Conservation (phyloP, 805 yeast genomes). For the Candida gorgasii region DNA sequence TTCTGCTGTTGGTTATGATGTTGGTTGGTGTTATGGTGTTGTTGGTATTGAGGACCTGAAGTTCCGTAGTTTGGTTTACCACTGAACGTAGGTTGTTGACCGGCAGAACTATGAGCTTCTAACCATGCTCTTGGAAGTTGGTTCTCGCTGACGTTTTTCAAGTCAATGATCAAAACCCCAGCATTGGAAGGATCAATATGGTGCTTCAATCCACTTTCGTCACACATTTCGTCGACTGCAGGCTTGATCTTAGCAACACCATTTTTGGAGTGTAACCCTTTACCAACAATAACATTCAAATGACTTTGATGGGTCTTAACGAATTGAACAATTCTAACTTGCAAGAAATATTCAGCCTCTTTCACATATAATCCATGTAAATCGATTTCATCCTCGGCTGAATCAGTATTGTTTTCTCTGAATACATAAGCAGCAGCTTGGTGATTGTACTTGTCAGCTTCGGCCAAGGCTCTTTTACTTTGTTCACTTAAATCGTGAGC, state of each 20-base stretch:
- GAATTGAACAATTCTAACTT: slow-evolving; percentile 69
- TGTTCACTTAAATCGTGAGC: slow-evolving; percentile 75
- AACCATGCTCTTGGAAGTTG: slow-evolving; percentile 38
- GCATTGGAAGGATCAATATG: slow-evolving; percentile 68
- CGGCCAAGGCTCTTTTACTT: slow-evolving; percentile 56
- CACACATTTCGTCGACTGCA: slow-evolving; percentile 78
- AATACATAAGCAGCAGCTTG: slow-evolving; percentile 92
- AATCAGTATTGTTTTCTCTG: slow-evolving; percentile 82
- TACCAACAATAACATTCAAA: slow-evolving; percentile 86
- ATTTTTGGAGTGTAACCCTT: slow-evolving; percentile 79
- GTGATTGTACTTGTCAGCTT: slow-evolving; percentile 69
- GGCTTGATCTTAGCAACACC: slow-evolving; percentile 90
- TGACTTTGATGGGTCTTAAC: slow-evolving; percentile 58
- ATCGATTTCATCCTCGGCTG: slow-evolving; percentile 85
- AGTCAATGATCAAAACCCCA: slow-evolving; percentile 77
- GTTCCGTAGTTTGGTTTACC: slow-evolving; percentile 15
- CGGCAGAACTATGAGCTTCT: slow-evolving; percentile 14
- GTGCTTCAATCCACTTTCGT: slow-evolving; percentile 59
- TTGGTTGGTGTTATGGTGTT: slow-evolving; percentile 9
- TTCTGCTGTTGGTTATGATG: slow-evolving; percentile 14
- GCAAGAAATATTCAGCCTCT: slow-evolving; percentile 81
- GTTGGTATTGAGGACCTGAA: slow-evolving; percentile 24
- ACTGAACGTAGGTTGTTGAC: slow-evolving; percentile 1
- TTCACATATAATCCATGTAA: slow-evolving; percentile 88
- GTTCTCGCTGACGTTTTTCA: slow-evolving; percentile 29